Base-by-base conservation (phyloP, 768 basidiomycete genomes). In the Lentinula raphanica region DNA sequence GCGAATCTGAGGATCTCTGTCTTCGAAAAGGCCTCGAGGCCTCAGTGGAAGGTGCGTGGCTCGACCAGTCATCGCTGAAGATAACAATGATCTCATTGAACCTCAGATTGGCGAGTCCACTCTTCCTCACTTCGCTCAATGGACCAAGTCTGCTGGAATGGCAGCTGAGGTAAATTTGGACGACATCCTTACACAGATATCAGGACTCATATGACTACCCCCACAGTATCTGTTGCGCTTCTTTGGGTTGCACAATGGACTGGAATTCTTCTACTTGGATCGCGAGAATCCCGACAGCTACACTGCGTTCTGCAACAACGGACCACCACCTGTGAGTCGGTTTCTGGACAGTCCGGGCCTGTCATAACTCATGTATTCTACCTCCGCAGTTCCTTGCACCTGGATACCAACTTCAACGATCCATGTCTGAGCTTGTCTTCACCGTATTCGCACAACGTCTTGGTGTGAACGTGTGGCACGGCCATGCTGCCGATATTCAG, bases 71-170 rank as follows among this genome's bases (percentile, higher is more conserved):
- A n/a, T 29, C 48, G 9, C 8, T n/a, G n/a, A n/a, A n/a, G n/a
- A n/a, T n/a, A n/a, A 2, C 11, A 9, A 45, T 27, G 3, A n/a
- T 28, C 32, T 35, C 7, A 50, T 4, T 15, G 28, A 0, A 9
- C 17, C 27, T 49, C 13, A 61, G 55, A 62, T 62, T 27, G 61
- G 61, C 3, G 61, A 62, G 49, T 62, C 61, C 15, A 62, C 61
- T 5, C 58, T 62, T 23, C 54, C 61, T 38, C 58, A 56, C 35
- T 62, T 59, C 48, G 58, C 58, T 3, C 58, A 56, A 39, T 59
- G 58, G 58, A 59, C 58, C 12, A 59, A 59, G 39, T 58, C 58
- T 13, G 54, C 58, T 13, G 60, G 60, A n/a, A 59, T 62, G 58
- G 39, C 35, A 25, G 32, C 51, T 15, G 35, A 53, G 21, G 36